phyloP scores from a whole-genome alignment of 306 rosid species.

The Coriaria nepalensis region DNA sequence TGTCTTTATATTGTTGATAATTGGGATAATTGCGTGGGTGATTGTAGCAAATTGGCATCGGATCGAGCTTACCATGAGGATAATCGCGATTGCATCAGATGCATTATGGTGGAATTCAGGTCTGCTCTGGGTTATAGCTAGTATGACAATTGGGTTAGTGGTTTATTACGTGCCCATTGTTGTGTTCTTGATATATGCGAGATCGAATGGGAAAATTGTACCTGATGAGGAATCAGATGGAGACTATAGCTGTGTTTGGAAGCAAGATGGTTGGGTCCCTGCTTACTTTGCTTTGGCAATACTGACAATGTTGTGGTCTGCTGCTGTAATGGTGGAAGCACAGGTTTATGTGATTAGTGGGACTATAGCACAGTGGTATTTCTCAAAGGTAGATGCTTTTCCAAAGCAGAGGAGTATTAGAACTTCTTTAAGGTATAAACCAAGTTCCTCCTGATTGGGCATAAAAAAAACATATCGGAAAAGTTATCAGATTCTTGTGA shows the following conservation, averaged over 20 bases:
- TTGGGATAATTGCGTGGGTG: slow-evolving; percentile 69
- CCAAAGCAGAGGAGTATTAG: slow-evolving; percentile 39
- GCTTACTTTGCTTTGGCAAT: slow-evolving; percentile 80
- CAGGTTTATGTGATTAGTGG: slow-evolving; percentile 86
- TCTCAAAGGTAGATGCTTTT: slow-evolving; percentile 37
- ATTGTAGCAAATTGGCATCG: slow-evolving; percentile 71
- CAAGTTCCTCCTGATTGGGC: slow-evolving; percentile 4
- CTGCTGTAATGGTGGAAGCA: slow-evolving; percentile 54
- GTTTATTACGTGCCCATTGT: slow-evolving; percentile 59
- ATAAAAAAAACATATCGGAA: not conserved
- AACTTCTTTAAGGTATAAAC: slow-evolving; percentile 54
- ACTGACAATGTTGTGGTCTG: slow-evolving; percentile 84
- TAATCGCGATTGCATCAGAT: slow-evolving; percentile 64
- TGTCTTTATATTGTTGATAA: slow-evolving; percentile 39
- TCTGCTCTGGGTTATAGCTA: slow-evolving; percentile 49
- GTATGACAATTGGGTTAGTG: slow-evolving; percentile 42
- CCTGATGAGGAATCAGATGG: slow-evolving; percentile 19
- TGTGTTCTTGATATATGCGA: slow-evolving; percentile 64
- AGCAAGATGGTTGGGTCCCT: slow-evolving; percentile 81
- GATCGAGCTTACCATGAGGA: slow-evolving; percentile 61
- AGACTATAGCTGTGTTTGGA: slow-evolving; percentile 59
- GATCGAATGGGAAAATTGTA: slow-evolving; percentile 54
- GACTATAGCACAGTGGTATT: slow-evolving; percentile 83
- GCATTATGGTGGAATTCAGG: slow-evolving; percentile 60
- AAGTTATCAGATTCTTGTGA: too few species aligned